Percentiles rank a stretch among this genome's conserved stretches.
Conservation (phyloP, 2,329 filamentous ascomycete genomes). For the Hypoxylon sp. region DNA sequence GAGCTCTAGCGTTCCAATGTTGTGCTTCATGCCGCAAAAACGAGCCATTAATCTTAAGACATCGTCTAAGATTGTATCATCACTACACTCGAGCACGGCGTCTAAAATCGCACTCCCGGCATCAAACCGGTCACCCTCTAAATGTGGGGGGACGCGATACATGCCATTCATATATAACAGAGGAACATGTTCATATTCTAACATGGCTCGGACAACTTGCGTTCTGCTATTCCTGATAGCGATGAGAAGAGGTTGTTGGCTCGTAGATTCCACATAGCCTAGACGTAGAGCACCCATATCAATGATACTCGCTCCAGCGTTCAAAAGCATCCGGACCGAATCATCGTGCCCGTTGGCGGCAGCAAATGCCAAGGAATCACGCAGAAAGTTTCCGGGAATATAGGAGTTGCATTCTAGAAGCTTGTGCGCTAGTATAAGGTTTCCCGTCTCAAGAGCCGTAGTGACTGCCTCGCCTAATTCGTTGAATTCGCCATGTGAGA, state of each 20-base stretch:
- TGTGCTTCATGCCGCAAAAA: not conserved
- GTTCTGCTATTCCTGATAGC: not conserved
- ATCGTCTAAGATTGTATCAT: conserved; percentile 1
- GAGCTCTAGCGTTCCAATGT: not conserved
- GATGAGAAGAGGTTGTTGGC: not conserved
- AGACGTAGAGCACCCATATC: too few species aligned
- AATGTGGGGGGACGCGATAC: too few species aligned
- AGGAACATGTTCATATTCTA: not conserved
- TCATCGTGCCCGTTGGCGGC: not conserved
- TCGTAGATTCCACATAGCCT: too few species aligned
- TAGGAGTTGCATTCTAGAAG: not conserved
- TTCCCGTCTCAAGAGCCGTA: not conserved
- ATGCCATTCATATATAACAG: too few species aligned
- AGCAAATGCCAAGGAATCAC: not conserved
- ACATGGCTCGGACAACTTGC: not conserved
- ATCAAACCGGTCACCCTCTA: too few species aligned
- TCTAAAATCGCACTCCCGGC: not conserved
- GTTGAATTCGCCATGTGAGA: too few species aligned
- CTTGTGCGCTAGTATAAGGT: not conserved
- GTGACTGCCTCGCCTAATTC: not conserved
- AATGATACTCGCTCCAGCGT: not conserved
- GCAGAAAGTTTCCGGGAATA: not conserved
- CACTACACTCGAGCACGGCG: not conserved
- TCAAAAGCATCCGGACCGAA: not conserved
- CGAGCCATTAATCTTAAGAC: not conserved